Evolutionary conservation across 2,329 filamentous ascomycete genomes (phyloP).

Genomic region (Ilyonectria mors-panacis): DNA sequence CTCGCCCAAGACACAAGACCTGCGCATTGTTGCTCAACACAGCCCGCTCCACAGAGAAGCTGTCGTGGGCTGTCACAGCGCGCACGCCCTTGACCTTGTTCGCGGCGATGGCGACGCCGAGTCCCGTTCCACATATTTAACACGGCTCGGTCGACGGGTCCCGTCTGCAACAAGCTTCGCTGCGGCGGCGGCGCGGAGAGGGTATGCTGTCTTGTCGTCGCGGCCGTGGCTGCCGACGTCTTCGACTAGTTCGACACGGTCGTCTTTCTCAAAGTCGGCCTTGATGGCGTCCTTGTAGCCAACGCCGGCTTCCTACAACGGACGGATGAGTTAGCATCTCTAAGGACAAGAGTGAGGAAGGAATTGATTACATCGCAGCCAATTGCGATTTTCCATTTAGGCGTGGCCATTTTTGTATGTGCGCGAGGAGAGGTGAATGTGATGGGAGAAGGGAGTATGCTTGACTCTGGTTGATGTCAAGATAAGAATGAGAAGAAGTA

Average conservation of each 20-base stretch:
- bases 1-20: slow-evolving; percentile 89
- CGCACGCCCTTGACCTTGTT: slow-evolving; percentile 89
- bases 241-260: slow-evolving; percentile 69
- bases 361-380: slow-evolving; percentile 64
- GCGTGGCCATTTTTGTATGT: slow-evolving; percentile 55
- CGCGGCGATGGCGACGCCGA: slow-evolving; percentile 89
- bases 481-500: neutral
- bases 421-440: slow-evolving; percentile 24
- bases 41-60: slow-evolving; percentile 85
- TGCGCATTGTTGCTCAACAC: slow-evolving; percentile 90
- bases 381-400: slow-evolving; percentile 67
- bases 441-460: slow-evolving; percentile 5
- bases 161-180: slow-evolving; percentile 74
- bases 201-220: slow-evolving; percentile 85
- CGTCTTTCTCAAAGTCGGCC: slow-evolving; percentile 76
- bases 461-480: slow-evolving; percentile 11
- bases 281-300: slow-evolving; percentile 86
- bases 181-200: slow-evolving; percentile 82
- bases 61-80: slow-evolving; percentile 91
- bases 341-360: neutral
- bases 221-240: slow-evolving; percentile 80
- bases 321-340: neutral
- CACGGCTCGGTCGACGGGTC: slow-evolving; percentile 80
- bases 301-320: slow-evolving; percentile 77
- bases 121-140: slow-evolving; percentile 89